Evolutionary conservation across 352 stramenopile genomes (phyloP), one percentile per base, ranked within the genome.

Genomic region (Globisporangium splendens): DNA sequence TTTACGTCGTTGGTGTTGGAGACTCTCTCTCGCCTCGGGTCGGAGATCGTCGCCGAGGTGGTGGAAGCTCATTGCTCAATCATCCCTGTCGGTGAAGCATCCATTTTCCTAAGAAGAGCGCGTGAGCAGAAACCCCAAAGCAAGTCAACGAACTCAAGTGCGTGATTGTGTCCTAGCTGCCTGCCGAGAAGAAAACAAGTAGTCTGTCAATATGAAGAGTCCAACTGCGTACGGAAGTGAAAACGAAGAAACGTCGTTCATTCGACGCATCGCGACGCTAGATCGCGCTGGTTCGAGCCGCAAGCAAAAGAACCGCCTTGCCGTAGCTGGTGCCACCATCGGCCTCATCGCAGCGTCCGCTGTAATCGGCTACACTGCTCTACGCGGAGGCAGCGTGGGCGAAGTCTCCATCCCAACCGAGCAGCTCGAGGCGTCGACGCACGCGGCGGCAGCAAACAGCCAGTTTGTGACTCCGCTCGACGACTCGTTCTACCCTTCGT

Each of bases 251-350:
- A 48, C 13, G 39, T 43, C 35, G 21, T 43, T 43, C 35, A 22
- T 33, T 15, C 22, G 47, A 42, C 28, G 47, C 8, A 38, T 43
- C 24, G 47, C 18, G 8, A 33, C 35, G 11, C 35, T 12, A 44
- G 39, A 44, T 44, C 39, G 39, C 39, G 39, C 63, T 11, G 66
- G 69, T 55, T 42, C 57, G 0, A 70, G 62, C 18, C 75, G 67
- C 33, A 70, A 71, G 31, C 61, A 80, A 17, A 81, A 78, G 61
- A 84, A 80, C 46, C 71, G 73, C 22, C 60, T 83, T 42, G 66
- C 64, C 0, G 42, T 79, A 20, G 70, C 65, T 33, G 77, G 75
- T 39, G 73, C 70, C 33, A 73, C 66, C 1, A 49, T 75, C 47
- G 60, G 68, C 1, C 44, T 86, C 38, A 65, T 88, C 31, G 70